Evolutionary conservation across 352 stramenopile genomes (phyloP), one percentile per base, ranked within the genome.

Genomic region (Phytopythium mirpurense): DNA sequence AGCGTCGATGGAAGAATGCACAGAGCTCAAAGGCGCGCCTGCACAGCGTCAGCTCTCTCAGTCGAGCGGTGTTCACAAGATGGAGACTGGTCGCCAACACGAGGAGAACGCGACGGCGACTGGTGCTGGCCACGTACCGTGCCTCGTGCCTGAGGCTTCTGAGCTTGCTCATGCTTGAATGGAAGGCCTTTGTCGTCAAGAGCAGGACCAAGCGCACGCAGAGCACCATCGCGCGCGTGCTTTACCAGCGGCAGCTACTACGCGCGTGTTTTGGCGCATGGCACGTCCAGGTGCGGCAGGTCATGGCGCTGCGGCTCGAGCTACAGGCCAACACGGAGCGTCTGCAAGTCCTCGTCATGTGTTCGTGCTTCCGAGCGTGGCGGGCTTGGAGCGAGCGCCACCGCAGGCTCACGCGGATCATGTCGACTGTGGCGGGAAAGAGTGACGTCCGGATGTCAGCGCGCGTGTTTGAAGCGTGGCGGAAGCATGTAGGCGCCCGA

Each of bases 351-450:
- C 57, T 87, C 26, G 27, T 78, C n/a, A 44, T 89, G 24, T 87
- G 73, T 46, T 86, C 75, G 7, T 56, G 45, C 0, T 85, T 89
- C 37, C 60, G 78, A 21, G 78, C 73, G 32, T 89, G 78, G 78
- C 41, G 37, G 8, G 56, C 54, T 1, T 79, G 63, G 62, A 73
- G 53, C 34, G 44, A 43, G 21, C 68, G 67, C 3, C 56, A 70
- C 23, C 63, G 64, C 19, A 74, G 66, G 18, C 36, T 79, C 14
- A 35, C 23, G 36, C n/a, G 12, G 9, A 47, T 82, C 4, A 23
- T 76, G 16, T 40, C 51, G 4, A 6, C 57, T 3, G 23, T 83
- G 19, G 56, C 56, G 9, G n/a, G 16, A 19, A 70, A 68, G 31
- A 65, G 49, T 23, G 56, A 73, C 36, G 23, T 29, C 0, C 54